phyloP scores from a whole-genome alignment of 2,329 filamentous ascomycete genomes.

The Hypoxylon sp. region DNA sequence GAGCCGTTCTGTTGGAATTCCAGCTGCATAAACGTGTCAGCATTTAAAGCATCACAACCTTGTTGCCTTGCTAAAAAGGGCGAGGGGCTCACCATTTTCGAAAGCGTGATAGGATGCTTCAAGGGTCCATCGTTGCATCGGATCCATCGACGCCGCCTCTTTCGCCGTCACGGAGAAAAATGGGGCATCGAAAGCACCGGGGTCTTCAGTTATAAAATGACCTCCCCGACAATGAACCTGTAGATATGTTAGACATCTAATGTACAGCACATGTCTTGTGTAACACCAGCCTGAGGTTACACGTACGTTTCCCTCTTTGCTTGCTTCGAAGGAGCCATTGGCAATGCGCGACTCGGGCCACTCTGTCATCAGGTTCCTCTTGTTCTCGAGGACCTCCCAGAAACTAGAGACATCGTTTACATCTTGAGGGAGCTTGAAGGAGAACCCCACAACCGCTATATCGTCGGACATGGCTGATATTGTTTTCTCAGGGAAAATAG shows the following conservation, averaged over 20 bases:
- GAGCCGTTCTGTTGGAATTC: slow-evolving; percentile 44
- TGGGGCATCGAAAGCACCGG: slow-evolving; percentile 48
- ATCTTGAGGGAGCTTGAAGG: slow-evolving; percentile 50
- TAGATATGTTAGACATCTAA: slow-evolving; percentile 37
- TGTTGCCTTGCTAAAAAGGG: slow-evolving; percentile 1
- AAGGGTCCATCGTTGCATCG: slow-evolving; percentile 47
- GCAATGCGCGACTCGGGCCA: slow-evolving; percentile 47
- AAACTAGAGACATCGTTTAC: slow-evolving; percentile 43
- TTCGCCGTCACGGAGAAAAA: slow-evolving; percentile 51
- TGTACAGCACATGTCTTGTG: not conserved
- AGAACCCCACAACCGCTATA: slow-evolving; percentile 48
- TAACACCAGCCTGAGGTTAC: not conserved
- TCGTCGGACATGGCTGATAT: slow-evolving; percentile 18
- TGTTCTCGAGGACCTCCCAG: slow-evolving; percentile 46
- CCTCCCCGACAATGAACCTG: slow-evolving; percentile 38
- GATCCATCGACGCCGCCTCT: slow-evolving; percentile 50
- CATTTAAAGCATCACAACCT: not conserved
- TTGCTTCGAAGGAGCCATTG: slow-evolving; percentile 39
- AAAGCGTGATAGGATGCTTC: slow-evolving; percentile 48
- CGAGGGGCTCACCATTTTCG: slow-evolving; percentile 45
- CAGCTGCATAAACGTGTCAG: slow-evolving; percentile 40
- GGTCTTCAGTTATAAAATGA: slow-evolving; percentile 48
- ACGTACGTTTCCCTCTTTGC: slow-evolving; percentile 21
- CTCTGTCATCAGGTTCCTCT: slow-evolving; percentile 44
- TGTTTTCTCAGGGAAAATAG: not conserved